A percentile compares a stretch with the other conserved stretches of the same genome.
Conservation (phyloP, 768 basidiomycete species). For the Boletus tylopilopsis region DNA sequence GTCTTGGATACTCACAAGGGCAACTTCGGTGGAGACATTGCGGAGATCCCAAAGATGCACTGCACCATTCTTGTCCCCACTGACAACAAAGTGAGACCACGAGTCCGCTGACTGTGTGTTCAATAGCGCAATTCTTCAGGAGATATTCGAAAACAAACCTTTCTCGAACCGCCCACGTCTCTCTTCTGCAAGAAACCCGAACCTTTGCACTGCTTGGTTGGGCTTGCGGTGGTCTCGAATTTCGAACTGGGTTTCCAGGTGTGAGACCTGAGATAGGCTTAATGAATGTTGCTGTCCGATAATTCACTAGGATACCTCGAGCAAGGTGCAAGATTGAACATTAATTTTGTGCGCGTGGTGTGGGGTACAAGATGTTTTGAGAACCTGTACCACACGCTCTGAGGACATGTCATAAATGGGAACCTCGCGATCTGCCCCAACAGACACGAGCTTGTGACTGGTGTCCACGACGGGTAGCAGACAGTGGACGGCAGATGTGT, state of each 20-base stretch:
- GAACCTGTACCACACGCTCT: conserved; percentile 38
- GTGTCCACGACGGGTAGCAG: conserved; percentile 42
- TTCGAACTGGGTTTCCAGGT: conserved; percentile 51
- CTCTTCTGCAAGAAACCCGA: conserved; percentile 39
- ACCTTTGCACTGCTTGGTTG: conserved; percentile 35
- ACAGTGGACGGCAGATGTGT: conserved; percentile 41
- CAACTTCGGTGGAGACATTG: conserved; percentile 26
- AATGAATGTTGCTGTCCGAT: not conserved
- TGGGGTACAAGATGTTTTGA: conserved; percentile 41
- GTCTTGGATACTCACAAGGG: conserved; percentile 25
- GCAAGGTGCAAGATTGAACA: conserved; percentile 38
- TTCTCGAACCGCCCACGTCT: conserved; percentile 43
- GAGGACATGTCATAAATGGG: conserved; percentile 45
- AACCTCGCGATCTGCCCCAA: conserved; percentile 47
- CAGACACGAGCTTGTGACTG: conserved; percentile 44
- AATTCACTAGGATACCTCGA: conserved; percentile 37
- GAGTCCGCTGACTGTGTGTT: conserved; percentile 18
- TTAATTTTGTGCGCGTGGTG: conserved; percentile 40
- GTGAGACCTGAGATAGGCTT: conserved; percentile 36
- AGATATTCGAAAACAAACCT: conserved; percentile 31
- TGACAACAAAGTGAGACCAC: conserved; percentile 38
- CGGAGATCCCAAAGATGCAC: conserved; percentile 50
- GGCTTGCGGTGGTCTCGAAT: conserved; percentile 44
- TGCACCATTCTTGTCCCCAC: conserved; percentile 40
- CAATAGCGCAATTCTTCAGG: too few relatives aligned